Evolutionary conservation across 257 asterid species (phyloP).

Genomic region (Ligustrum vulgare): DNA sequence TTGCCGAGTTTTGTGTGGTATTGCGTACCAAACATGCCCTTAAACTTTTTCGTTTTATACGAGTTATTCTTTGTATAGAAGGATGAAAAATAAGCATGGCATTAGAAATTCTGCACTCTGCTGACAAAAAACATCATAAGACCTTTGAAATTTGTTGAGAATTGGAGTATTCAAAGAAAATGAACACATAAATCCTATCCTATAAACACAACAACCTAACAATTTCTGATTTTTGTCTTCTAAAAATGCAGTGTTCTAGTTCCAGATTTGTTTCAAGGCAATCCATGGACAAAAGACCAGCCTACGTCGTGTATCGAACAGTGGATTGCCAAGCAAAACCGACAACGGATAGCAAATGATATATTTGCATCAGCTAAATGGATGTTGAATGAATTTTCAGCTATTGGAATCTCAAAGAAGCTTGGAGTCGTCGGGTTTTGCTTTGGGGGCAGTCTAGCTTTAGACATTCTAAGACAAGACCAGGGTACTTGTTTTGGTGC

Average conservation of each 20-base stretch:
- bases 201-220: not conserved
- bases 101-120: too few relatives aligned
- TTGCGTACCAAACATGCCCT: not conserved
- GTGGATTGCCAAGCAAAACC: slow-evolving; percentile 49
- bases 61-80: not conserved
- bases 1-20: not conserved
- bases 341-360: slow-evolving; percentile 37
- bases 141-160: too few relatives aligned
- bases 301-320: slow-evolving; percentile 41
- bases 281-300: slow-evolving; percentile 68
- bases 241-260: slow-evolving; percentile 67
- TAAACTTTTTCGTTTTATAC: not conserved
- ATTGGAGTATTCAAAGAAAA: too few relatives aligned
- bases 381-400: slow-evolving; percentile 60
- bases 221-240: slow-evolving; percentile 16
- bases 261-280: slow-evolving; percentile 68
- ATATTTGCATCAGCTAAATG: slow-evolving; percentile 60
- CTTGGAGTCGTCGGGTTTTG: slow-evolving; percentile 80
- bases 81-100: too few relatives aligned
- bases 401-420: slow-evolving; percentile 63
- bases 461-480: slow-evolving; percentile 69
- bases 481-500: slow-evolving; percentile 48
- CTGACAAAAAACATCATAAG: too few relatives aligned
- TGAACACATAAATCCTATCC: too few relatives aligned
- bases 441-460: slow-evolving; percentile 68